Evolutionary conservation across 306 rosid genomes (phyloP), one percentile per base, ranked within the genome.

Genomic region (Prunus mume): DNA sequence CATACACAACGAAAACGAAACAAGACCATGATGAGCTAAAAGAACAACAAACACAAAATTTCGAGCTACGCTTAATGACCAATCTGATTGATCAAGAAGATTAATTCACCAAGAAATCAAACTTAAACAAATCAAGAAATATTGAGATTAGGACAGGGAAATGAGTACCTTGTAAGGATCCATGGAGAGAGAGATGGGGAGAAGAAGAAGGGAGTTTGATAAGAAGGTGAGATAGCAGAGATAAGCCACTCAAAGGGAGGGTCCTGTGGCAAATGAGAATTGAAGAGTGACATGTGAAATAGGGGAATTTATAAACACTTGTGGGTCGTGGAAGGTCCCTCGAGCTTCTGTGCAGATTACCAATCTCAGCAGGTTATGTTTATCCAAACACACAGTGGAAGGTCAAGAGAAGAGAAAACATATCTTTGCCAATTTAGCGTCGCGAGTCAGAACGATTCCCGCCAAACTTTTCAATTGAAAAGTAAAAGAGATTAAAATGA

Each of bases 161-260:
- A 20, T 7, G 1, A 4, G 73, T 83, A 90, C 96, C 98, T 86
- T 89, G 97, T 85, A 91, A 57, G 98, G 98, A 88, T 93, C 97
- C 98, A 93, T 93, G 82, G 79, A 34, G 19, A 24, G 10, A 22
- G 65, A 22, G 17, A 28, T 77, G 6, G 46, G 1, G 30, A 12
- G 20, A n/a, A 19, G 9, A n/a, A 73, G 22, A 14, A 34, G 19
- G 0, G 12, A 62, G 65, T 13, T 20, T 28, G 27, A 60, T 24
- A 11, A 24, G 46, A 34, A 34, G 41, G 9, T 34, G 9, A 34
- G 7, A 24, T 15, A 34, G 70, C 2, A 28, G 54, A 28, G n/a
- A 0, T 8, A 8, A 15, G 22, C 20, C 28, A 30, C 60, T 43
- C 28, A 13, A 27, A 34, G 9, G 41, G 6, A 7, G 18, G 9